Percentiles rank a stretch among this genome's conserved stretches.
phyloP scores from a whole-genome alignment of 768 basidiomycete species.

The Leccinum variicolor region DNA sequence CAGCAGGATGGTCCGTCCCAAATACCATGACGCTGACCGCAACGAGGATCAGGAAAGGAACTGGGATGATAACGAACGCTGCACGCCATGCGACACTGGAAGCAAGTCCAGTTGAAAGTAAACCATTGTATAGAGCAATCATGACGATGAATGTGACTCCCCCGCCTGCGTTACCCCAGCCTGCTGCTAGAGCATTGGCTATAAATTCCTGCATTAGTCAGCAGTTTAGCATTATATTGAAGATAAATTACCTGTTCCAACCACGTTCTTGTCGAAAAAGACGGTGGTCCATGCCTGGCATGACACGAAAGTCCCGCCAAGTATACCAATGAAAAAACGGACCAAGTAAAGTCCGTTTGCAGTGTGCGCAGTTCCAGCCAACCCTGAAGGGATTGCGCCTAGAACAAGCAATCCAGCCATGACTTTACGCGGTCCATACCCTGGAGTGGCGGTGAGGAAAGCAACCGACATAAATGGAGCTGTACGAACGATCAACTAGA shows the following conservation, averaged over 20 bases:
- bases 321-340: slow-evolving; percentile 59
- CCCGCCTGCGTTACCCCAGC: slow-evolving; percentile 49
- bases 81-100: slow-evolving; percentile 50
- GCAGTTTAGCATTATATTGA: neutral
- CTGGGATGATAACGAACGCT: slow-evolving; percentile 54
- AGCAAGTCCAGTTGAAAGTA: slow-evolving; percentile 35
- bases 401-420: slow-evolving; percentile 53
- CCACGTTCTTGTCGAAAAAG: slow-evolving; percentile 53
- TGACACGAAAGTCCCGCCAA: slow-evolving; percentile 59
- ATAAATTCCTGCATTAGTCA: slow-evolving; percentile 24
- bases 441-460: slow-evolving; percentile 2
- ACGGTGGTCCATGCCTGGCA: slow-evolving; percentile 60
- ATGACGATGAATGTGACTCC: slow-evolving; percentile 57
- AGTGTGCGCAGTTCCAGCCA: slow-evolving; percentile 48
- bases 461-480: neutral
- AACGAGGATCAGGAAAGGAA: slow-evolving; percentile 45
- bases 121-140: slow-evolving; percentile 46
- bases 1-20: slow-evolving; percentile 53
- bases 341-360: slow-evolving; percentile 40
- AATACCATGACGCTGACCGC: slow-evolving; percentile 41
- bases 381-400: slow-evolving; percentile 56
- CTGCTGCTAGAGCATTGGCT: slow-evolving; percentile 54
- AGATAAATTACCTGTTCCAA: slow-evolving; percentile 31
- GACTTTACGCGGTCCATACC: slow-evolving; percentile 49
- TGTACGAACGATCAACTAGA: slow-evolving; percentile 39